phyloP scores from a whole-genome alignment of 2,329 filamentous ascomycete genomes.

The Metarhizium anisopliae region DNA sequence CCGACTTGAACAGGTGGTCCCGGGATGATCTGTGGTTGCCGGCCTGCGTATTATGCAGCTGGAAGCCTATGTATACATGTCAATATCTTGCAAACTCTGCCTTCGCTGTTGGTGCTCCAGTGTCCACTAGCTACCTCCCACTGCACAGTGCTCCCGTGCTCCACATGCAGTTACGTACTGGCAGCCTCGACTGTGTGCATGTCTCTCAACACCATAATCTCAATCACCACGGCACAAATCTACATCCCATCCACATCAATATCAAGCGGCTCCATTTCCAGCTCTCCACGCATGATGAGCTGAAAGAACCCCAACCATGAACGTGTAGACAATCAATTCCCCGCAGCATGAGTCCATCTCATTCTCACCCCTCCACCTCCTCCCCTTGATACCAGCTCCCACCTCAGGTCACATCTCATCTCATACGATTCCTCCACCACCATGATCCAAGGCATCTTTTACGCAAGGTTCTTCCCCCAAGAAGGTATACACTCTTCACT shows the following conservation, averaged over 20 bases:
- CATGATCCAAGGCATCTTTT: conserved; percentile 65
- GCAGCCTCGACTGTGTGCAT: not conserved
- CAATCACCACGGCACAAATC: not conserved
- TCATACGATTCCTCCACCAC: conserved; percentile 2
- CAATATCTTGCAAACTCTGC: too few species aligned
- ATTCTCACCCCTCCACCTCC: not conserved
- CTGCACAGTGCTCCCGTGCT: too few species aligned
- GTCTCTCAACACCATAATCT: not conserved
- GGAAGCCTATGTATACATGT: too few species aligned
- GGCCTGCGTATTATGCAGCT: too few species aligned
- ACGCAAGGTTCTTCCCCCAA: conserved; percentile 58
- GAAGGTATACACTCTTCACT: conserved; percentile 39
- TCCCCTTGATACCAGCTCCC: not conserved
- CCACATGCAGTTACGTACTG: not conserved
- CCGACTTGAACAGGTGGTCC: too few species aligned
- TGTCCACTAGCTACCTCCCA: too few species aligned
- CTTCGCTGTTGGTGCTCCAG: too few species aligned
- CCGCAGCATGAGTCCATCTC: not conserved
- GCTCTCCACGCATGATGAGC: not conserved
- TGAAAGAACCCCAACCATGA: not conserved
- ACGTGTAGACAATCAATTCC: not conserved
- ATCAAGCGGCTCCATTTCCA: not conserved
- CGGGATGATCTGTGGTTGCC: too few species aligned
- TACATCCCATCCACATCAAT: not conserved
- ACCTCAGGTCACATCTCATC: not conserved